A percentile compares a stretch with the other conserved stretches of the same genome.
Evolutionary conservation across 2,329 filamentous ascomycete species (phyloP).

Genomic region (Ophiognomonia clavigignenti-juglandacearum): DNA sequence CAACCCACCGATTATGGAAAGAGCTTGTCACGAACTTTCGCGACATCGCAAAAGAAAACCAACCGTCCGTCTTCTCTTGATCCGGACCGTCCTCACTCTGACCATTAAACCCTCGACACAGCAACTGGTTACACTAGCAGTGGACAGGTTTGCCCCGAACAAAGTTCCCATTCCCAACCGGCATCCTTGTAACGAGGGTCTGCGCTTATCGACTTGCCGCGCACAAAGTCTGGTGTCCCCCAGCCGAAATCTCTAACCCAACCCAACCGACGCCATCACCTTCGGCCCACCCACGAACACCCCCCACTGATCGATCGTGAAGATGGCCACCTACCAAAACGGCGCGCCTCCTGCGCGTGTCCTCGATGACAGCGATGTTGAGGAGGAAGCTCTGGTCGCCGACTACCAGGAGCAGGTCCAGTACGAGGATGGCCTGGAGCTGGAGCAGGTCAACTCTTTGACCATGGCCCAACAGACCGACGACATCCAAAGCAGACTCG

Average conservation of each 20-base stretch:
- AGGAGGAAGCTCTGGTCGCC: constrained; percentile 92
- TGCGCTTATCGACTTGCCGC: constrained; percentile 11
- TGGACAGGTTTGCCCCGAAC: background rate
- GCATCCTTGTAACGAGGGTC: constrained; percentile 14
- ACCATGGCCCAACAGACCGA: constrained; percentile 71
- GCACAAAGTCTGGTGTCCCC: constrained; percentile 12
- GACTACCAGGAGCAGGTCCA: constrained; percentile 96
- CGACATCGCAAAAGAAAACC: no score
- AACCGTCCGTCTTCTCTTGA: no score
- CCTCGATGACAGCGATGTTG: constrained; percentile 79
- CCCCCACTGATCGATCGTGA: constrained; percentile 31
- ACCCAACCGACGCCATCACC: constrained; percentile 27
- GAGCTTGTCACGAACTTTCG: no score
- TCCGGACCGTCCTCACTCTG: no score
- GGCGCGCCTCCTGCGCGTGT: constrained; percentile 54
- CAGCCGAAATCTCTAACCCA: constrained; percentile 18
- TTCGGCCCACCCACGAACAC: constrained; percentile 25
- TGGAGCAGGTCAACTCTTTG: constrained; percentile 68
- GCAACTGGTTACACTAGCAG: no score
- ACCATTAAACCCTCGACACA: no score
- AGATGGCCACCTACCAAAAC: constrained; percentile 60
- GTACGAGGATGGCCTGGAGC: constrained; percentile 80
- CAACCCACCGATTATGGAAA: no score
- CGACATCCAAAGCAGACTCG: constrained; percentile 89
- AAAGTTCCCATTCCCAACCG: background rate